Conservation (phyloP, 2,329 filamentous ascomycete genomes). For the Thielaviopsis euricoi region DNA sequence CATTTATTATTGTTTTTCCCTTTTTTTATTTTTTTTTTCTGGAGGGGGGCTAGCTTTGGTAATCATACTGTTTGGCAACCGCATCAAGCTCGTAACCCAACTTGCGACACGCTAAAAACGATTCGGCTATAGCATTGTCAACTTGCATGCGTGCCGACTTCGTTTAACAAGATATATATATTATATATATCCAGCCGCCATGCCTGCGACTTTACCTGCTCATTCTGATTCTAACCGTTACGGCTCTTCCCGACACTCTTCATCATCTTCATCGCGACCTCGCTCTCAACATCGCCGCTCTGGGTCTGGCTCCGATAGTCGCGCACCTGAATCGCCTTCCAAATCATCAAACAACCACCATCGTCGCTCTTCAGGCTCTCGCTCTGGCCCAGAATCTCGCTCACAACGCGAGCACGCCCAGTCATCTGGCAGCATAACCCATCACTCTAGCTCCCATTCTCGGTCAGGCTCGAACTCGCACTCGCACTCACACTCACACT, state of each 20-base stretch:
- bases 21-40: not conserved
- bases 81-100: not conserved
- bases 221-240: conserved; percentile 10
- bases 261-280: conserved; percentile 7
- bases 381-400: conserved; percentile 9
- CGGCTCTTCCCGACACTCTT: conserved; percentile 10
- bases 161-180: not conserved
- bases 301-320: conserved; percentile 8
- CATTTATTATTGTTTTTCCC: not conserved
- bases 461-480: conserved; percentile 3
- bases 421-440: conserved; percentile 8
- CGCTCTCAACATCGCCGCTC: conserved; percentile 11
- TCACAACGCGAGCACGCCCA: conserved; percentile 10
- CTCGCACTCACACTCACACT: conserved; percentile 5
- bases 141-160: not conserved
- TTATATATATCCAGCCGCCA: conserved; percentile 7
- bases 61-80: not conserved
- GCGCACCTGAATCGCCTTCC: not conserved
- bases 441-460: not conserved
- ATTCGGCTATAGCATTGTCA: not conserved
- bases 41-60: not conserved
- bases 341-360: conserved; percentile 5
- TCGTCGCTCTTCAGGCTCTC: conserved; percentile 8
- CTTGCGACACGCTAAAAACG: not conserved
- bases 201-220: conserved; percentile 10